Base-by-base conservation (phyloP, 179 eudicot species). In the Spergularia azorica region DNA sequence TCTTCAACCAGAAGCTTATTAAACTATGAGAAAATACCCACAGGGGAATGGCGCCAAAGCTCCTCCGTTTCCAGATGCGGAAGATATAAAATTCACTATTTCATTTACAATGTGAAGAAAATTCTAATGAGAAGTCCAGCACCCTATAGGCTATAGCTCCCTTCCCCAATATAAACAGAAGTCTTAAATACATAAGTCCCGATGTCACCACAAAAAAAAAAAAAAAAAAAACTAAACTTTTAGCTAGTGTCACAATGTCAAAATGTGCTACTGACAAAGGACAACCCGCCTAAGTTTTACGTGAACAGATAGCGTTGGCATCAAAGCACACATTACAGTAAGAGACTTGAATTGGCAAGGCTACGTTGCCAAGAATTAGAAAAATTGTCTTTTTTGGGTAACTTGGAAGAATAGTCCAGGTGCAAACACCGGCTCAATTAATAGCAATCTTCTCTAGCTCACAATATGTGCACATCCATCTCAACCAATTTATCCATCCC, bases 321-420 rank as follows among this genome's bases (percentile, higher is more conserved):
- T 41, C 38, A 39, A 4, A 64, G 5, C 21, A 72, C 75, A 58
- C 46, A 58, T 72, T 52, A 58, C 75, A 72, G 4, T 20, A 4
- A 0, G 48, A 43, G 1, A 43, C 48, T 4, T 43, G 48, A 7
- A 43, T 43, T 43, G 48, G 8, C 8, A 43, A 5, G 48, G 48
- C 32, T 26, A 26, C 2, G 32, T 21, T 26, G 32, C 32, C 32
- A 1, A 26, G 32, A 26, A 26, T 26, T 1, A 26, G 2, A 26
- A 26, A 26, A 26, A 26, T 26, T 26, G 2, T 26, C 32, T 26
- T 26, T 26, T 26, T 26, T 26, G 32, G 32, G 32, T 26, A 26
- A 26, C 32, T 26, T 57, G 14, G 10, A 67, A 79, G 60, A 73
- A 13, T 55, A 21, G 18, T 32, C 73, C 61, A 16, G 48, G 46